Evolutionary conservation across 768 basidiomycete genomes (phyloP).

Genomic region (Auriculariales sp.): DNA sequence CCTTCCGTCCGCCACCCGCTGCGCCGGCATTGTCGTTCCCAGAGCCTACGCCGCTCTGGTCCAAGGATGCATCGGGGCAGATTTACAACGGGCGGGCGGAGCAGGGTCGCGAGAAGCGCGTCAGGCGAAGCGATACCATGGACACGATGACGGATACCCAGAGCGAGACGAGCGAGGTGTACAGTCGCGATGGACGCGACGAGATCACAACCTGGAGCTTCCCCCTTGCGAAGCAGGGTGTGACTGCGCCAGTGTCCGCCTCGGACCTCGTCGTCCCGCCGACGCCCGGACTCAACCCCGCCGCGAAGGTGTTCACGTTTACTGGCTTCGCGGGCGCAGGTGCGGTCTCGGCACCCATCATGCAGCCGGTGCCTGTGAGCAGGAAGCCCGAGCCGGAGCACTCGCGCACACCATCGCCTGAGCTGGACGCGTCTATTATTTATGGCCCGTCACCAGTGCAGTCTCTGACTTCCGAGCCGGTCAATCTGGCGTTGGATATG

Average conservation of each 20-base stretch:
- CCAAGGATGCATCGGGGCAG: constrained; percentile 23
- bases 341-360: too few relatives aligned
- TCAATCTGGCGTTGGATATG: background rate
- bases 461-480: background rate
- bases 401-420: too few relatives aligned
- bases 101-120: constrained; percentile 71
- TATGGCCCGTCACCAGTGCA: too few relatives aligned
- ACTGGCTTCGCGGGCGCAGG: constrained; percentile 33
- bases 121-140: constrained; percentile 37
- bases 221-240: constrained; percentile 39
- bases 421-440: too few relatives aligned
- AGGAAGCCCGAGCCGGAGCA: too few relatives aligned
- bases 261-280: constrained; percentile 1
- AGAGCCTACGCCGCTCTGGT: constrained; percentile 14
- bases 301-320: constrained; percentile 51
- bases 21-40: constrained; percentile 42
- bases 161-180: constrained; percentile 11
- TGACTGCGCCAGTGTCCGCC: constrained; percentile 16
- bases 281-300: constrained; percentile 21
- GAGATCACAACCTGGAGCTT: constrained; percentile 63
- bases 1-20: constrained; percentile 57
- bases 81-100: constrained; percentile 20
- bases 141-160: constrained; percentile 6
- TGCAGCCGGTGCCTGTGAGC: too few relatives aligned
- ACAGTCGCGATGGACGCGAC: constrained; percentile 27